Evolutionary conservation across 352 stramenopile genomes (phyloP), one percentile per base, ranked within the genome.

Genomic region (Phytopythium helicoides): DNA sequence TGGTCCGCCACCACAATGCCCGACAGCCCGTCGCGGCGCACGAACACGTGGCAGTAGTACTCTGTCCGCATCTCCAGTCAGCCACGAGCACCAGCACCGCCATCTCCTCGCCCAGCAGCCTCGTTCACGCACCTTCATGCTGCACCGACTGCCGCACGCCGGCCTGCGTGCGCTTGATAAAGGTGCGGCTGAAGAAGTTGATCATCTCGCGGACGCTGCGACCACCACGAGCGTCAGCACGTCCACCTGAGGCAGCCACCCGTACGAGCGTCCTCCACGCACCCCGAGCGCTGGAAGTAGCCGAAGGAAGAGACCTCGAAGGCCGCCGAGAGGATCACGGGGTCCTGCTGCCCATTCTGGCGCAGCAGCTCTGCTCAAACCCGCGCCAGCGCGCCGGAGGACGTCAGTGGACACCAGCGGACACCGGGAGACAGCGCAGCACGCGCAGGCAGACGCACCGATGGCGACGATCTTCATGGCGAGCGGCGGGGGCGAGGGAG

Each of bases 181-280:
- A 98, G 55, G 96, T 99, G 72, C 98, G 98, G 66, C 92, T 98
- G 77, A 99, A 98, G 72, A 99, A 99, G 52, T 96, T 98, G 51
- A 99, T 89, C 94, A 99, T 99, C 81, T 99, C 94, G 57, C 96
- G 96, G 16, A 99, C 80, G 16, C 90, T 97, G 28, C 28, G 9
- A 33, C 5, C n/a, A 23, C 12, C 25, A 26, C 19, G 39, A n/a
- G n/a, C 55, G 18, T 35, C 47, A 49, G 22, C 50, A 52, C 10
- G 45, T 18, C 23, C 53, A 48, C 49, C 39, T 35, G 28, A 11
- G 6, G 7, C 15, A 34, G 26, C 25, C n/a, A 33, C 31, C n/a
- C n/a, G n/a, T n/a, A n/a, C n/a, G n/a, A n/a, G n/a, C n/a, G n/a
- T n/a, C n/a, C n/a, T n/a, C n/a, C 19, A 42, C 73, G 57, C 62